Evolutionary conservation across 345 rosid genomes (phyloP).

Genomic region (Geranium brycei): DNA sequence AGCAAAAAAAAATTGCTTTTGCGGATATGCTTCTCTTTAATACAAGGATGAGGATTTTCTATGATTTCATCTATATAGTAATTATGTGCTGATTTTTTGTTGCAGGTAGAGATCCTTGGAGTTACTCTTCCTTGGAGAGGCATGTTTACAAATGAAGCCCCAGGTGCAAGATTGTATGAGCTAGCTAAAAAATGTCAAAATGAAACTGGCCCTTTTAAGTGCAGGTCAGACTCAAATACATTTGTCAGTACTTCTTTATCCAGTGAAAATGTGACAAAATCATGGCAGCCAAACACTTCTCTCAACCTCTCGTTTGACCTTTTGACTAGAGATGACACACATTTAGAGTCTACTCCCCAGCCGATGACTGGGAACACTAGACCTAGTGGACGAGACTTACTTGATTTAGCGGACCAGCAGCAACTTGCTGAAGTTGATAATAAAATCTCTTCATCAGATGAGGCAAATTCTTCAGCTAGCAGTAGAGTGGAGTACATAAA

Average conservation of each 20-base stretch:
- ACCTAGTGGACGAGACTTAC: slow-evolving; percentile 31
- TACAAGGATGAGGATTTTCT: no score
- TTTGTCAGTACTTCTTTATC: slow-evolving; percentile 24
- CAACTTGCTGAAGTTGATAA: slow-evolving; percentile 29
- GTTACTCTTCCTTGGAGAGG: slow-evolving; percentile 85
- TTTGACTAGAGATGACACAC: slow-evolving; percentile 43
- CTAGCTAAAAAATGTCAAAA: slow-evolving; percentile 29
- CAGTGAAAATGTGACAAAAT: slow-evolving; percentile 22
- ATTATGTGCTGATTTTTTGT: slow-evolving; percentile 14
- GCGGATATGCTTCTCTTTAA: no score
- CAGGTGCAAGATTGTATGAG: slow-evolving; percentile 41
- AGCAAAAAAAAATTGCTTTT: no score
- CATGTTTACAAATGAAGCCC: slow-evolving; percentile 39
- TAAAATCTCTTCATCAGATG: slow-evolving; percentile 26
- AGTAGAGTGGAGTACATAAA: slow-evolving; percentile 46
- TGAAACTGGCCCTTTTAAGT: slow-evolving; percentile 22
- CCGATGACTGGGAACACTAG: slow-evolving; percentile 30
- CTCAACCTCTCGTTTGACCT: slow-evolving; percentile 49
- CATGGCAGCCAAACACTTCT: slow-evolving; percentile 28
- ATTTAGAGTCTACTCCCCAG: slow-evolving; percentile 40
- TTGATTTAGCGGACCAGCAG: slow-evolving; percentile 62
- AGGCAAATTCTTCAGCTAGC: slow-evolving; percentile 27
- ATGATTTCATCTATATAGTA: slow-evolving; percentile 4
- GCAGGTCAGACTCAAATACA: slow-evolving; percentile 36
- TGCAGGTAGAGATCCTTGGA: slow-evolving; percentile 89